Base-by-base conservation (phyloP, 495 filamentous ascomycete species). In the Hypomontagnella submonticulosa region DNA sequence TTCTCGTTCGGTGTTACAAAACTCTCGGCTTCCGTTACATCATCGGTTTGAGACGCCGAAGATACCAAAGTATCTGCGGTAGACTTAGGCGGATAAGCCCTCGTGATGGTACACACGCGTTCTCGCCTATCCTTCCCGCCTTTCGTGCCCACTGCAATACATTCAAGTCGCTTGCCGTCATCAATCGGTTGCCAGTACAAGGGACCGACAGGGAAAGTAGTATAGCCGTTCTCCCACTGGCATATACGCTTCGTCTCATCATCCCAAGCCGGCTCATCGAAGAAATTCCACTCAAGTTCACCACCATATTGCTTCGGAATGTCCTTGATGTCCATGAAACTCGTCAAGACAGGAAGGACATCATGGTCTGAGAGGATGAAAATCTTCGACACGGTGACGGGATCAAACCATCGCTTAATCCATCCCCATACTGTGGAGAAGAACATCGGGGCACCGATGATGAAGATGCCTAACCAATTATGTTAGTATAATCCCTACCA, bases 391-490 rank as follows among this genome's bases (percentile, higher is more conserved):
- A 92, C 91, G 43, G 93, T 97, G 57, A 90, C 89, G 20, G 93
- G 93, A 77, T 97, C 93, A 73, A 96, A 96, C 93, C 93, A 97
- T 71, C 88, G 87, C 81, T 96, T 96, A 77, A 96, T 89, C 93
- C 93, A 96, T 63, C 90, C 85, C 93, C 93, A 96, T 50, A 97
- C 91, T 9, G 92, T 96, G 27, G 90, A 90, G 79, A 97, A 97
- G 83, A 96, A 97, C 41, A 86, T 81, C 3, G 93, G 93, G 0
- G 93, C 93, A 43, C 92, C 92, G 61, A 97, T 90, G 71, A 97
- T 91, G 84, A 91, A 70, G 30, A 65, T 56, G 16, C 44, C 67
- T 68, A 20, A 8, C 15, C 7, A 30, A 15, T 27, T 9, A 12
- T 16, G 44, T 67, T 64, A 65, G 55, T 49, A 67, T 23, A 4